Percentiles rank a stretch among this genome's conserved stretches.
phyloP scores from a whole-genome alignment of 1,139 yeast genomes.

The Suhomyces taliae region DNA sequence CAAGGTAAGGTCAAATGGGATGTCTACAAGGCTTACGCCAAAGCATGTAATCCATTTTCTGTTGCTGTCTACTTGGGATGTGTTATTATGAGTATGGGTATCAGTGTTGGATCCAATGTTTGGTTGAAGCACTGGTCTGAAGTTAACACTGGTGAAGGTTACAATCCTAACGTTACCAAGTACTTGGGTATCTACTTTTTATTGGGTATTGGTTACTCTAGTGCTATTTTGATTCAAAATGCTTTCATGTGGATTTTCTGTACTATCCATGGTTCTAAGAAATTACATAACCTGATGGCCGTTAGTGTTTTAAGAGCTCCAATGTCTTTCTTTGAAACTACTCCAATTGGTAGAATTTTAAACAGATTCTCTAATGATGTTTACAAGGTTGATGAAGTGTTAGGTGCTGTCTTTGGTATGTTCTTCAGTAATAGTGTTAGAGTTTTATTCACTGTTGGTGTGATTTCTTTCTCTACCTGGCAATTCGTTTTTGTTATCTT shows the following conservation, averaged over 20 bases:
- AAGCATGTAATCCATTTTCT: constrained; percentile 78
- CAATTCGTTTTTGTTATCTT: constrained; percentile 69
- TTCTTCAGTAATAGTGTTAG: constrained; percentile 71
- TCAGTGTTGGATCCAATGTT: constrained; percentile 58
- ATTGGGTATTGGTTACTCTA: constrained; percentile 65
- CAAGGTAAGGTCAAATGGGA: constrained; percentile 94
- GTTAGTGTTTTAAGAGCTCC: constrained; percentile 84
- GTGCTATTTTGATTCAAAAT: constrained; percentile 64
- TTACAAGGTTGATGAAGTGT: constrained; percentile 84
- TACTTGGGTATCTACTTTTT: constrained; percentile 77
- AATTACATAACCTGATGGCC: constrained; percentile 79
- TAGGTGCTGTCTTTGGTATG: constrained; percentile 82
- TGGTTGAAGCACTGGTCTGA: constrained; percentile 99
- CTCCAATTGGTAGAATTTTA: constrained; percentile 92
- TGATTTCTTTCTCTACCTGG: constrained; percentile 87
- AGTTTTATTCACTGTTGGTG: constrained; percentile 79
- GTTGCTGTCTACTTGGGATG: constrained; percentile 58
- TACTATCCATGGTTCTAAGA: constrained; percentile 78
- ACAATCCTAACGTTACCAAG: constrained; percentile 66
- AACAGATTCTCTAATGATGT: constrained; percentile 94
- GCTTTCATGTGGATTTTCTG: constrained; percentile 79
- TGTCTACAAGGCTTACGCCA: constrained; percentile 79
- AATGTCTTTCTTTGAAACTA: constrained; percentile 95
- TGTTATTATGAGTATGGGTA: constrained; percentile 55
- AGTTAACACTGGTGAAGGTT: constrained; percentile 65